Evolutionary conservation across 2,329 filamentous ascomycete species (phyloP).

Genomic region (Alternaria sp.): DNA sequence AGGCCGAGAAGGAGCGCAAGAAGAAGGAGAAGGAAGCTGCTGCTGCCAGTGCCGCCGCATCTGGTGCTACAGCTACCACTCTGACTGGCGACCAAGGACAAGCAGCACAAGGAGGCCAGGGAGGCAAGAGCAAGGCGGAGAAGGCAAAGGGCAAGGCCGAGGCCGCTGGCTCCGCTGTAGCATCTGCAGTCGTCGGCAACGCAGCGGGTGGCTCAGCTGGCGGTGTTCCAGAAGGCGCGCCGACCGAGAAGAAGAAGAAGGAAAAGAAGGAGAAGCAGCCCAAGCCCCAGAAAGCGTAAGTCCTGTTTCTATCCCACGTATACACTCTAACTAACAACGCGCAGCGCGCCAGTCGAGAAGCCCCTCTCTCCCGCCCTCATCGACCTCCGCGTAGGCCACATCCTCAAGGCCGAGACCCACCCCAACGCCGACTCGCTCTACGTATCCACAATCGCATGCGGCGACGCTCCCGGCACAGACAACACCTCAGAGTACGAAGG

Average conservation of each 20-base stretch:
- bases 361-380: constrained; percentile 85
- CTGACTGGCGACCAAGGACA: constrained; percentile 42
- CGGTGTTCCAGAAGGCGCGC: constrained; percentile 51
- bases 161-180: constrained; percentile 60
- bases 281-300: constrained; percentile 66
- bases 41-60: constrained; percentile 62
- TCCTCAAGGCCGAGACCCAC: constrained; percentile 93
- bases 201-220: constrained; percentile 28
- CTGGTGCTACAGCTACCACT: constrained; percentile 52
- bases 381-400: constrained; percentile 95
- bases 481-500: constrained; percentile 93
- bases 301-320: not conserved
- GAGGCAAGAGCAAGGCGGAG: constrained; percentile 55
- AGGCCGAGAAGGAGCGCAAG: constrained; percentile 93
- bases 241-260: constrained; percentile 67
- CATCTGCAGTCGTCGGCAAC: constrained; percentile 54
- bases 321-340: constrained; percentile 18
- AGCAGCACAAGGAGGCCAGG: constrained; percentile 26
- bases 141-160: constrained; percentile 61
- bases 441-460: constrained; percentile 94
- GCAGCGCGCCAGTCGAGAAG: constrained; percentile 66
- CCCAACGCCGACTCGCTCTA: constrained; percentile 96
- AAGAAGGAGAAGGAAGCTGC: constrained; percentile 89
- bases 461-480: constrained; percentile 82
- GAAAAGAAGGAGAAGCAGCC: constrained; percentile 90